Conservation (phyloP, 306 rosid species). For the Albizia julibrissin region DNA sequence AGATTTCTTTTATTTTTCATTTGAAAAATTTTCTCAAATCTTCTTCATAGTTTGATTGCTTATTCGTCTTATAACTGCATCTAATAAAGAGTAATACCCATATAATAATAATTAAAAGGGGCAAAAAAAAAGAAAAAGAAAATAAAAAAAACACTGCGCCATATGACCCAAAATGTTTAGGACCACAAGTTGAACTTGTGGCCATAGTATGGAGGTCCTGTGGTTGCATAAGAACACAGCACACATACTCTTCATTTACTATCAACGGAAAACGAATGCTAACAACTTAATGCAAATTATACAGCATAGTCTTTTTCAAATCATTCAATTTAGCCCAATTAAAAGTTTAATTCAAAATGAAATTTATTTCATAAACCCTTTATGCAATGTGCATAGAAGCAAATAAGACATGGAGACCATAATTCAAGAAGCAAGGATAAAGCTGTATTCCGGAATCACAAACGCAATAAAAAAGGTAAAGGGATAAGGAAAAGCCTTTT, state of each 20-base stretch:
- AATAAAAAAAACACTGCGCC: background rate
- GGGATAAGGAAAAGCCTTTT: background rate
- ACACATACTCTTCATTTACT: background rate
- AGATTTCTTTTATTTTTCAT: background rate
- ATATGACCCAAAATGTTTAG: background rate
- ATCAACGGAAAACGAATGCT: background rate
- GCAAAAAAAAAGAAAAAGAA: background rate
- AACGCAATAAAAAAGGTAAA: background rate
- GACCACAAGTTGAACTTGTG: background rate
- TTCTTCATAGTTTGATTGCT: background rate
- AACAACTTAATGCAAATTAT: background rate
- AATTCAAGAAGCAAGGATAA: background rate
- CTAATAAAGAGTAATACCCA: background rate
- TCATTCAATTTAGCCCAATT: background rate
- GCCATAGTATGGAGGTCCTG: background rate
- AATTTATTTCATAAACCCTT: background rate
- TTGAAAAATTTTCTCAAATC: background rate
- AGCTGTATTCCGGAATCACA: background rate
- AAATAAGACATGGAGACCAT: background rate
- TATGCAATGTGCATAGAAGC: background rate
- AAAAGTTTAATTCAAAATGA: background rate
- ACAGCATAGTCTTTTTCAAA: background rate
- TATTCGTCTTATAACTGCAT: background rate
- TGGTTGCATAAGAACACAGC: background rate
- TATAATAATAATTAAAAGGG: background rate